A percentile compares a stretch with the other conserved stretches of the same genome.
phyloP scores from a whole-genome alignment of 192 early-diverging fungal species.

The Umbelopsis isabellina region DNA sequence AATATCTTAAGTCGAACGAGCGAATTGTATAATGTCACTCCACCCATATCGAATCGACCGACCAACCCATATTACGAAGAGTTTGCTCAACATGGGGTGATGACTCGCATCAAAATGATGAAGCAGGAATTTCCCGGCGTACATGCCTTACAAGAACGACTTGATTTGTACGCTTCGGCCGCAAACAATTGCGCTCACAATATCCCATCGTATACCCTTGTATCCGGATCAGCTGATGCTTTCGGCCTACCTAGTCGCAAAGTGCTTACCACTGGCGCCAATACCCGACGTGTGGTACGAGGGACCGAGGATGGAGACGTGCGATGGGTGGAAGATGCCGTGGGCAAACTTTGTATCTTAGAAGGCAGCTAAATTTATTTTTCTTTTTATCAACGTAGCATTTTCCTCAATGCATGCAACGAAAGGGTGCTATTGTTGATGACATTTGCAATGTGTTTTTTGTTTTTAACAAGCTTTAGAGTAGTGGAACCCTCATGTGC shows the following conservation, averaged over 20 bases:
- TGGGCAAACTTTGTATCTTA: conserved; percentile 27
- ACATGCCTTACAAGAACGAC: conserved; percentile 2
- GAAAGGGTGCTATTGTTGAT: too few relatives aligned
- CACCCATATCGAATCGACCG: background rate
- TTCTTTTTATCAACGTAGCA: background rate
- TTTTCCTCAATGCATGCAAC: background rate
- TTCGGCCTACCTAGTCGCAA: conserved; percentile 24
- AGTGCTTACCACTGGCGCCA: conserved; percentile 20
- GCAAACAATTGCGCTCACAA: background rate
- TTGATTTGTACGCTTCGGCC: conserved; percentile 3
- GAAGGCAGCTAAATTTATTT: conserved; percentile 19
- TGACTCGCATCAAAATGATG: background rate
- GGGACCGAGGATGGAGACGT: conserved; percentile 39
- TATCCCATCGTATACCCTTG: background rate
- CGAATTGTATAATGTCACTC: conserved; percentile 17
- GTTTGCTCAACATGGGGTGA: conserved; percentile 6
- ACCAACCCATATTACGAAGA: conserved; percentile 14
- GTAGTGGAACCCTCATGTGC: too few relatives aligned
- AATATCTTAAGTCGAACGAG: conserved; percentile 35
- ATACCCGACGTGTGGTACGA: conserved; percentile 32
- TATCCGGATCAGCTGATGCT: conserved; percentile 1
- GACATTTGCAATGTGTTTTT: too few relatives aligned
- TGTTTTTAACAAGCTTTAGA: too few relatives aligned
- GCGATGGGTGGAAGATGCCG: conserved; percentile 34
- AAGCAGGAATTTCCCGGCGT: conserved; percentile 11